Evolutionary conservation across 2,329 filamentous ascomycete genomes (phyloP), one percentile per base, ranked within the genome.

Genomic region (Venturia asperata): DNA sequence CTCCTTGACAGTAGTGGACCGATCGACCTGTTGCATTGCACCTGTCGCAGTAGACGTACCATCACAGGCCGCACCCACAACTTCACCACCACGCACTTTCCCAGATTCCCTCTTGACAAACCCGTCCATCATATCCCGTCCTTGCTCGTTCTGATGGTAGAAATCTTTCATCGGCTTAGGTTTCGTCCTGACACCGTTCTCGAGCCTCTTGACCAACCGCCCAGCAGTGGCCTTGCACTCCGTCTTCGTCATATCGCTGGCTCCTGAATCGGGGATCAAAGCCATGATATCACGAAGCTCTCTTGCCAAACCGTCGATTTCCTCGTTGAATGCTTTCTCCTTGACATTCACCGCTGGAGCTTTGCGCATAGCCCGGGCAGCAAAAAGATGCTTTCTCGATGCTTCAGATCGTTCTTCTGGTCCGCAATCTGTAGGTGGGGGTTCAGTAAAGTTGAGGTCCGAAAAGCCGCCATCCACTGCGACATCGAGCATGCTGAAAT

Each of bases 211-310:
- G 66, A 87, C 83, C n/a, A 96, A 77, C 66, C 86, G 82, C 70
- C 95, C 89, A 47, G 96, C 80, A 13, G 83, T 81, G 64, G 86
- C 86, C 75, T 96, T 96, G 15, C 89, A 86, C 71, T 95, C 86
- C 39, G 90, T 88, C 39, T 89, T 83, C 19, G 83, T 82, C 66
- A 94, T 80, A 70, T 89, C 85, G 27, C 85, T 85, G 56, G 90
- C 88, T 49, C 90, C 90, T 0, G 87, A 83, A 71, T 92, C 90
- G 66, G 87, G 83, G 70, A 96, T 95, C 47, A 82, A 82, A 21
- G 78, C 79, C 64, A 81, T 80, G 15, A 85, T 77, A 7, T 74
- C 69, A 62, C 87, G 85, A 63, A 95, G 78, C 42, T 78, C 79
- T 21, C 77, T 75, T 1, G 85, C 81, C 5, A 96, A 79, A 27